These are phyloP conservation scores for Podospora bellae-mahoneyi DNA, from an alignment of 495 filamentous ascomycete genomes.

Conservation along the genomic window DNA sequence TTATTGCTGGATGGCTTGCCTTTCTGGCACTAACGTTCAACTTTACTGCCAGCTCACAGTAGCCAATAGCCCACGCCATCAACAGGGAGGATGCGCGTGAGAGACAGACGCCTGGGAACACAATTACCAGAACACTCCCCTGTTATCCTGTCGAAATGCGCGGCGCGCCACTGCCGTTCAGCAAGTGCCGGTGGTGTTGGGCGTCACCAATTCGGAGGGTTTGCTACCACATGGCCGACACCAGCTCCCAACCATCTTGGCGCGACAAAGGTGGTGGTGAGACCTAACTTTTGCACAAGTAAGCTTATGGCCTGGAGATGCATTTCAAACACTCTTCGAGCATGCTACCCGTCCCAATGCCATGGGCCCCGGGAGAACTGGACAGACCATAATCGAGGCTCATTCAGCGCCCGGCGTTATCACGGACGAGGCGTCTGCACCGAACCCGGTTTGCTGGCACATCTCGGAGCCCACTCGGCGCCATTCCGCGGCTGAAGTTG, in stretches of 20 bases:
- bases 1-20: background rate
- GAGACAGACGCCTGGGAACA: no score
- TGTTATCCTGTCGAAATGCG: background rate
- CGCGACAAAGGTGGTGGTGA: background rate
- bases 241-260: background rate
- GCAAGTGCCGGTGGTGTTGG: background rate
- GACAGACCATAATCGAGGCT: background rate
- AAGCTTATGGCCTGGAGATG: background rate
- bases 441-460: conserved; percentile 9
- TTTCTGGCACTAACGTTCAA: background rate
- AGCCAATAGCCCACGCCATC: background rate
- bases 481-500: conserved; percentile 6
- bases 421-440: conserved; percentile 8
- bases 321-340: no score
- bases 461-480: conserved; percentile 18
- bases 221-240: background rate
- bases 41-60: background rate
- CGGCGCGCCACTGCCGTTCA: background rate
- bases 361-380: background rate
- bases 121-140: no score
- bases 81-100: background rate
- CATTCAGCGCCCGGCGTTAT: conserved; percentile 12
- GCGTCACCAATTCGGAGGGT: background rate
- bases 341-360: background rate
- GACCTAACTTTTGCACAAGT: background rate